Evolutionary conservation across 345 rosid genomes (phyloP), one percentile per base, ranked within the genome.

Genomic region (Boechera retrofracta): DNA sequence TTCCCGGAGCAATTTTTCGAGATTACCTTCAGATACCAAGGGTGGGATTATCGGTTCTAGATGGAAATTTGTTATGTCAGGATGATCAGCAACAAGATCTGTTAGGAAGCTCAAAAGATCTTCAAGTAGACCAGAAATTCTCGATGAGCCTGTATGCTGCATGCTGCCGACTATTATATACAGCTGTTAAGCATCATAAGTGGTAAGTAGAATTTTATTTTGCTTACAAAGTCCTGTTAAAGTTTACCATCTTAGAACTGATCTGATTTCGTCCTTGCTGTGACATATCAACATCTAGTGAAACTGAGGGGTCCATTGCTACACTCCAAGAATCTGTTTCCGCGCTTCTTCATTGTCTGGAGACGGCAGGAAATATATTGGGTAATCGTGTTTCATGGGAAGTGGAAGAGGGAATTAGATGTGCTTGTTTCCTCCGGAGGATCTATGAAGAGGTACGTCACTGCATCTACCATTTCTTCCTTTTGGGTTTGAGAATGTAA

Each of bases 381-480:
- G 85, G 79, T 70, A 76, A 88, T 13, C 58, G 36, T 68, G 84
- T 83, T 74, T 80, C 84, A 18, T 84, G 86, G 91, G 81, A 82
- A 66, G 81, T 83, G 45, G 79, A 80, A 78, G 97, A 88, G 77
- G 88, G 89, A 35, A 85, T 86, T 55, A 86, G 81, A 80, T 89
- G 97, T 66, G 98, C 98, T 26, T 76, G 85, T 80, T 87, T 82
- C 67, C 87, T 91, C 12, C 87, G 97, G 62, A 91, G 99, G 81
- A 89, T 92, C 72, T 92, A 91, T 38, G 97, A 95, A 87, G 99
- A 95, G 99, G 99, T 95, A 64, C 6, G 31, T 39, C 57, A 16
- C 60, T 77, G 35, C 45, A 55, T 63, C 12, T 41, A 5, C 67
- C 64, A 10, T 56, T 31, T 45, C 49, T 11, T 69, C 47, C 24